Conservation (phyloP, 495 filamentous ascomycete species). For the Acidiella bohemica region DNA sequence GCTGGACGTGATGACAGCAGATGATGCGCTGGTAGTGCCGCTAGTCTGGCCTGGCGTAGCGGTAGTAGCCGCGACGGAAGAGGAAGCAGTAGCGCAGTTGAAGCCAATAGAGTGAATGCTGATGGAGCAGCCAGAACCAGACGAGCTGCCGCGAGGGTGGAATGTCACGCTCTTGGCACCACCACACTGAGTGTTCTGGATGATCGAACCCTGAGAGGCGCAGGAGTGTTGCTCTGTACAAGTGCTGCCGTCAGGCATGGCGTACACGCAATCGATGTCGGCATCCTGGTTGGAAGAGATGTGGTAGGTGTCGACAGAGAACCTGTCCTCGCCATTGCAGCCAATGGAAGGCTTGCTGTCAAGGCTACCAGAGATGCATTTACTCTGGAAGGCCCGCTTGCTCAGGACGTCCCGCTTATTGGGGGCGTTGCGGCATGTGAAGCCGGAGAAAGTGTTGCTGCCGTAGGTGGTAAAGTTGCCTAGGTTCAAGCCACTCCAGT, state of each 20-base stretch:
- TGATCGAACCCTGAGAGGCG: conserved; percentile 46
- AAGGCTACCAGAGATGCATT: conserved; percentile 41
- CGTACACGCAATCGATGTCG: conserved; percentile 69
- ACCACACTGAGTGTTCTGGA: conserved; percentile 80
- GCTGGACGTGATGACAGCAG: conserved; percentile 4
- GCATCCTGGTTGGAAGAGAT: conserved; percentile 59
- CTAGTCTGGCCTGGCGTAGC: too few species aligned
- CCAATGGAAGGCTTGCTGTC: conserved; percentile 42
- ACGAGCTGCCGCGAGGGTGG: conserved; percentile 34
- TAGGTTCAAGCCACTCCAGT: conserved; percentile 48
- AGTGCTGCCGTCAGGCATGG: conserved; percentile 61
- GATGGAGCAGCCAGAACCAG: conserved; percentile 45
- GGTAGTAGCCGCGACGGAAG: conserved; percentile 20
- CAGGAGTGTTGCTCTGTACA: conserved; percentile 64
- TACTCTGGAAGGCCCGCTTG: conserved; percentile 37
- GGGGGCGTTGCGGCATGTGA: conserved; percentile 47
- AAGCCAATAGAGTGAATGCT: conserved; percentile 68
- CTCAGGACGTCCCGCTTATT: conserved; percentile 31
- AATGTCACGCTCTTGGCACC: conserved; percentile 70
- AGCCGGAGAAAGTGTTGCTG: conserved; percentile 60
- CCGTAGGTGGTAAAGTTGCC: conserved; percentile 57
- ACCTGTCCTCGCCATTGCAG: conserved; percentile 40
- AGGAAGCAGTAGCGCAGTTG: conserved; percentile 51
- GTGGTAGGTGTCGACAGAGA: conserved; percentile 62
- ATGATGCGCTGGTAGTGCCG: conserved; percentile 2